These are phyloP conservation scores for Anaeromyces robustus DNA, from an alignment of 192 early-diverging fungal species.

Conservation along the genomic window DNA sequence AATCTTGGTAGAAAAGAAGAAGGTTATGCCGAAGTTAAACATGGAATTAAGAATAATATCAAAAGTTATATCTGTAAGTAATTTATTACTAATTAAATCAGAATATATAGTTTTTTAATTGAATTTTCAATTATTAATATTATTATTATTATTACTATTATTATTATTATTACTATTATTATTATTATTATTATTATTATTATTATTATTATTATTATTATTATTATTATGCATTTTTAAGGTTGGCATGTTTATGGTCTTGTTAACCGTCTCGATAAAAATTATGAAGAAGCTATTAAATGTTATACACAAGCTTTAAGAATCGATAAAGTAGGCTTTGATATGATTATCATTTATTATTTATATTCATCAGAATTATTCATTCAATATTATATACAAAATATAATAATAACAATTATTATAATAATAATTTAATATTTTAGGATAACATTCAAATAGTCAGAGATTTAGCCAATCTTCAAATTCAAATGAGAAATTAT, in stretches of 20 bases:
- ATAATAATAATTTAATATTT: background rate
- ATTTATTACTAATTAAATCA: background rate
- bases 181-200: no score
- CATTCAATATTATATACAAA: no score
- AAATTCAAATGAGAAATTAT: slow-evolving; percentile 76
- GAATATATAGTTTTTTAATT: background rate
- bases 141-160: no score
- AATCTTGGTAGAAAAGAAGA: slow-evolving; percentile 85
- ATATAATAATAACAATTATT: no score
- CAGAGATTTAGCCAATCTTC: slow-evolving; percentile 71
- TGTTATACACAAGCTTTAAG: slow-evolving; percentile 81
- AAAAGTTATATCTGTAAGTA: slow-evolving; percentile 71
- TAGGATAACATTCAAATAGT: slow-evolving; percentile 85
- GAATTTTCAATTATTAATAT: no score
- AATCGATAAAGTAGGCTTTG: slow-evolving; percentile 58
- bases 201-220: no score
- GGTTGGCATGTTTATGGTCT: slow-evolving; percentile 95
- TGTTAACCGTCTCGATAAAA: slow-evolving; percentile 77
- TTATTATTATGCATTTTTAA: no score
- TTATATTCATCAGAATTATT: no score
- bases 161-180: no score
- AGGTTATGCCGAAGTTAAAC: slow-evolving; percentile 70
- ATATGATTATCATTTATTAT: no score
- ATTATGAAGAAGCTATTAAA: slow-evolving; percentile 81
- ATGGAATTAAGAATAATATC: slow-evolving; percentile 63